Base-by-base conservation (phyloP, 2,329 filamentous ascomycete species). In the Neonectria ditissima region DNA sequence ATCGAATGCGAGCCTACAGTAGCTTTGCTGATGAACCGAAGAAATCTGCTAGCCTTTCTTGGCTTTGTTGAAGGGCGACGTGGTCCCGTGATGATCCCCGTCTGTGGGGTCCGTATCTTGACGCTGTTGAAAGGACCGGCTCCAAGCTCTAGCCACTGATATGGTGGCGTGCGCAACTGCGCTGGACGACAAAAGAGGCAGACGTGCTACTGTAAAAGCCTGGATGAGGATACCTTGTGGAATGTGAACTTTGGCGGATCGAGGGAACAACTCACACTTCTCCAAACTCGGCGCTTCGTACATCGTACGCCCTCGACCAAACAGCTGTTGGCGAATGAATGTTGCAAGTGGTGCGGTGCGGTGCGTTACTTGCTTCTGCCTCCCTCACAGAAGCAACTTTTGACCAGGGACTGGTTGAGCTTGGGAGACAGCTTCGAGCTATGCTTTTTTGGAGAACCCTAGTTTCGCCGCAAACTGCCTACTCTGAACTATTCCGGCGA, bases 81-180 rank as follows among this genome's bases (percentile, higher is more conserved):
- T 26, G 56, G 50, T 71, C 70, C 70, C 70, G 70, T 73, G 70
- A 73, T 73, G 48, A 51, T 61, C 32, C 24, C 26, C 32, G 34
- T 44, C 67, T 73, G 70, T 73, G 70, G 69, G 65, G 62, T 63
- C 52, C 54, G 63, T 63, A 65, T 65, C 52, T 45, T 24, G 16
- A 56, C 28, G 11, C 30, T 16, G 32, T 11, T 53, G 53, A 37
- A 39, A 43, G n/a, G 39, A 32, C 22, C 9, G 18, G 8, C 34
- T n/a, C 18, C n/a, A 37, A 34, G 14, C 37, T 41, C 37, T 20
- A 41, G 8, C 45, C 32, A 56, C 28, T 8, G 28, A 22, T 20
- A 10, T 32, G n/a, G 13, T 7, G 11, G 20, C 16, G 44, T 26
- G 24, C 34, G 34, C 14, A 48, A 20, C 5, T 50, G 28, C 18